Conservation (phyloP, 495 filamentous ascomycete species). For the Penicillium tannophilum region DNA sequence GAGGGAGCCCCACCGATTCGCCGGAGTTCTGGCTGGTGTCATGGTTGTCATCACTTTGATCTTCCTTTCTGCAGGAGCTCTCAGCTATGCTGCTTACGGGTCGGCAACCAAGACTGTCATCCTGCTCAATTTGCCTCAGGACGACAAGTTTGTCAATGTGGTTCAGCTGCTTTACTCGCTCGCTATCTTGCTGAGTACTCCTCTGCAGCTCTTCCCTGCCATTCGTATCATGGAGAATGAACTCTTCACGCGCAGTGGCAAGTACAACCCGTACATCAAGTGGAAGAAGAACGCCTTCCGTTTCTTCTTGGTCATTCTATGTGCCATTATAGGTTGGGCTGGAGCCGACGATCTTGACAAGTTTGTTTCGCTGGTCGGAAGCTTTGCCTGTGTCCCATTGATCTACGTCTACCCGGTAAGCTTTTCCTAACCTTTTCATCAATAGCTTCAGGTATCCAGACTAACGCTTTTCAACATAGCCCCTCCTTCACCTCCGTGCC, state of each 20-base stretch:
- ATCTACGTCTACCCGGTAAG: conserved; percentile 97
- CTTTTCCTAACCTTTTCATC: conserved; percentile 22
- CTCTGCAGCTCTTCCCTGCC: conserved; percentile 94
- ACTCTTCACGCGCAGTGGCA: conserved; percentile 80
- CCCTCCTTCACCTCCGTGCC: conserved; percentile 81
- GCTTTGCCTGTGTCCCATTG: conserved; percentile 95
- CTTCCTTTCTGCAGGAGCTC: conserved; percentile 86
- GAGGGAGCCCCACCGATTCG: conserved; percentile 85
- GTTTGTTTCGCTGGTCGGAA: conserved; percentile 92
- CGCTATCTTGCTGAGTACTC: conserved; percentile 90
- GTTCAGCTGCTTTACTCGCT: conserved; percentile 95
- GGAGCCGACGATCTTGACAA: conserved; percentile 95
- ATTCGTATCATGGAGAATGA: conserved; percentile 75
- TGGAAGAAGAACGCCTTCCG: conserved; percentile 98
- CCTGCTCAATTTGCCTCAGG: conserved; percentile 93
- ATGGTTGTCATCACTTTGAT: conserved; percentile 94
- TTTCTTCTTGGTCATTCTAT: conserved; percentile 85
- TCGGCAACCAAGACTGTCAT: conserved; percentile 94
- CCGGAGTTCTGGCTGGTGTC: conserved; percentile 77
- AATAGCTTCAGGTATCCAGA: background rate
- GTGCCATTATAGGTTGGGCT: conserved; percentile 84
- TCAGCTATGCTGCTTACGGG: conserved; percentile 96
- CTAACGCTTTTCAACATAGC: conserved; percentile 48
- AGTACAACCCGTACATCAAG: conserved; percentile 94
- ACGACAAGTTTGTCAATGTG: conserved; percentile 91